phyloP scores from a whole-genome alignment of 345 rosid genomes.

The Psidium friedrichsthalianum region DNA sequence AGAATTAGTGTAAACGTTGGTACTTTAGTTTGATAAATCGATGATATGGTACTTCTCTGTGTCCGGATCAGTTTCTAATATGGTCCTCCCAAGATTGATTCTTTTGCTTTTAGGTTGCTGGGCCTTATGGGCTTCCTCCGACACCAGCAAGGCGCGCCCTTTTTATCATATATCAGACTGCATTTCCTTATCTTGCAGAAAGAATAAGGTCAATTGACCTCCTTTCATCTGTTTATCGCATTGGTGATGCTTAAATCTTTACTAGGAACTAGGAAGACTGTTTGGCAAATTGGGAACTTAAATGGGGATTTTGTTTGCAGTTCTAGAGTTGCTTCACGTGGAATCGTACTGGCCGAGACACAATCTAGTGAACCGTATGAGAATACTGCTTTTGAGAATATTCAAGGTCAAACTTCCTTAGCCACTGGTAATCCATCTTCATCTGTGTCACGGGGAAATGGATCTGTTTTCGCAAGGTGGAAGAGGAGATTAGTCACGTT shows the following conservation, averaged over 20 bases:
- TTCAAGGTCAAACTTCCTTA: conserved; percentile 17
- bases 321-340: conserved; percentile 62
- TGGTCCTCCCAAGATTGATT: not conserved
- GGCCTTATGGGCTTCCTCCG: conserved; percentile 75
- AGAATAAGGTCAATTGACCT: conserved; percentile 52
- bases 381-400: conserved; percentile 12
- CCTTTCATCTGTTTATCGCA: not conserved
- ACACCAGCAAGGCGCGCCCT: conserved; percentile 91
- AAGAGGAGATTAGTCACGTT: conserved; percentile 36
- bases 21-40: not conserved
- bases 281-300: not conserved
- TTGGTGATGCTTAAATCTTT: not conserved
- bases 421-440: conserved; percentile 26
- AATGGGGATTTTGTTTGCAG: conserved; percentile 15
- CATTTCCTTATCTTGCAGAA: conserved; percentile 76
- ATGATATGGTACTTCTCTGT: not conserved
- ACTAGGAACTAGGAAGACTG: not conserved
- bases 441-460: conserved; percentile 22
- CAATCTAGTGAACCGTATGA: conserved; percentile 33
- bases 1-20: not conserved
- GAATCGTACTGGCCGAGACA: conserved; percentile 52
- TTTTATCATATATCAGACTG: conserved; percentile 71
- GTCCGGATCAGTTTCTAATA: not conserved
- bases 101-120: conserved; percentile 43
- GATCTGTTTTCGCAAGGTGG: conserved; percentile 38